Evolutionary conservation across 768 basidiomycete species (phyloP), one percentile per base, ranked within the genome.

Genomic region (Phlebiopsis gigantea): DNA sequence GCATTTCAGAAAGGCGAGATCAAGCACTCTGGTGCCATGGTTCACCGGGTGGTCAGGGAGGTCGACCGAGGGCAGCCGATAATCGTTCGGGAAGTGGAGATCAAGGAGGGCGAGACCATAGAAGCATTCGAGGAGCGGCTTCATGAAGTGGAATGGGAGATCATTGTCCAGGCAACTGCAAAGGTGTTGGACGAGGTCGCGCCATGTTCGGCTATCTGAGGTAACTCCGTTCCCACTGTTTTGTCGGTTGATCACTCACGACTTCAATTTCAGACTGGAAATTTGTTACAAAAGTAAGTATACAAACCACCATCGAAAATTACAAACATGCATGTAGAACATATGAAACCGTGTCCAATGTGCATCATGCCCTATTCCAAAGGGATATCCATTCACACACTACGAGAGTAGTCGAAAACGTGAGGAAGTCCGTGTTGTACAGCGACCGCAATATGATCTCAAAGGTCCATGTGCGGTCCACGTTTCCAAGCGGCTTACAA

Each of bases 11-110:
- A 76, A 55, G 91, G 92, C 0, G 88, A 95, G 67, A 86, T 95
- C 46, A 74, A 76, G 29, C 77, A 79, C 56, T 84, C 88, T 0
- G 95, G 97, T 0, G 85, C 82, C 1, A 98, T 98, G 96, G 86
- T 98, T 0, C 97, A 99, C 71, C 80, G 86, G 24, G 97, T 98
- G 14, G 84, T 98, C 31, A 86, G 84, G 61, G 90, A 95, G 66
- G 94, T 99, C 26, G 97, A 99, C 72, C 83, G 85, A 6, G 97
- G 97, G 0, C 85, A 91, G 63, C 93, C 96, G 0, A 63, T 99
- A 39, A 69, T 98, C 25, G 88, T 95, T 46, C 75, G 82, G 57
- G 84, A 93, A 67, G 81, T 98, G 1, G 79, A 81, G 62, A 84
- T 95, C 53, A 71, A 73, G 60, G 71, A 83, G 56, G 93, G 82